Conservation (phyloP, 75 land plant species). For the Sequoia sempervirens region DNA sequence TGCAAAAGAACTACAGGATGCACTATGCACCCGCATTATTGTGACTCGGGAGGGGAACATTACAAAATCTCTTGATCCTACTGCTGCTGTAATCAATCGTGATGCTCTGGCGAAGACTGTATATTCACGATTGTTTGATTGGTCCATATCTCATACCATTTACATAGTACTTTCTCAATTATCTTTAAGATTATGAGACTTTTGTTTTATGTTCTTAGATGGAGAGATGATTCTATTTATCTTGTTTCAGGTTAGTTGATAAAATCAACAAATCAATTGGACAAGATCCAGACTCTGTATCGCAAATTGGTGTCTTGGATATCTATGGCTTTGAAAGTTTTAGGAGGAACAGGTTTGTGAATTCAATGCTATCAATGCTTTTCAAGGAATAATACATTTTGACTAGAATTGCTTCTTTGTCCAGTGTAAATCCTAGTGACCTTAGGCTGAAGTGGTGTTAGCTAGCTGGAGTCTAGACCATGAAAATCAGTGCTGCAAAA, state of each 20-base stretch:
- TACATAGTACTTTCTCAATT: not conserved
- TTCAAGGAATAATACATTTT: not conserved
- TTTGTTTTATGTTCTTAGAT: not conserved
- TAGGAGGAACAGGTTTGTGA: constrained; percentile 59
- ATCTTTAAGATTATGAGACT: not conserved
- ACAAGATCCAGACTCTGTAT: constrained; percentile 60
- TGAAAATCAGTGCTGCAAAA: not conserved
- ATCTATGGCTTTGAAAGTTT: constrained; percentile 96
- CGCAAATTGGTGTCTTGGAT: constrained; percentile 80
- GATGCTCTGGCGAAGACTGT: constrained; percentile 68
- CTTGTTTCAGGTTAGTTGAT: constrained; percentile 72
- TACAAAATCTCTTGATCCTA: constrained; percentile 70
- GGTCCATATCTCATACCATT: constrained; percentile 28
- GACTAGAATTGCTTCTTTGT: not conserved
- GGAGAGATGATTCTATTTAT: not conserved
- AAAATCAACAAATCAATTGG: constrained; percentile 86
- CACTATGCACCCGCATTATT: constrained; percentile 70
- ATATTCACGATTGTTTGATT: constrained; percentile 68
- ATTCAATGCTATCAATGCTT: not conserved
- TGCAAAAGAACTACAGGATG: constrained; percentile 47
- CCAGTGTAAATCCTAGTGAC: not conserved
- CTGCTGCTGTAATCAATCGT: constrained; percentile 68
- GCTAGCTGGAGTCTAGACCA: too few species aligned
- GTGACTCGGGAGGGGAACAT: constrained; percentile 81
- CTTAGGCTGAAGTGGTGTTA: not conserved